Evolutionary conservation across 352 stramenopile species (phyloP).

Genomic region (Peronospora farinosa): DNA sequence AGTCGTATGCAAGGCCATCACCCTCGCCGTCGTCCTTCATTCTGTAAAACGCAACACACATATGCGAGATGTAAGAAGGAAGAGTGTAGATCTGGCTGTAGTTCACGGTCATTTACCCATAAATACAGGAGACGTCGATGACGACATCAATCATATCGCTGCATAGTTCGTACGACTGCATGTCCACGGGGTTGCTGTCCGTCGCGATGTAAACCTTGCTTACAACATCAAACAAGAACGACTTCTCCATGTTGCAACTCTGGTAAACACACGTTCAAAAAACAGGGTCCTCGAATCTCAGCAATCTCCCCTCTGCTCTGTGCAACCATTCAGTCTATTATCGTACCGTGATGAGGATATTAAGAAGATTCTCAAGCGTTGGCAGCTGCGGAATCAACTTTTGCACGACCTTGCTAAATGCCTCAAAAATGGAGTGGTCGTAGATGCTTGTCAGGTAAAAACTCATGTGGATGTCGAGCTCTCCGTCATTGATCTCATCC

Average conservation of each 20-base stretch:
- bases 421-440: conserved; percentile 97
- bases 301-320: background rate
- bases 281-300: conserved; percentile 3
- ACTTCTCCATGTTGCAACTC: conserved; percentile 98
- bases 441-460: conserved; percentile 90
- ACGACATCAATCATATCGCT: conserved; percentile 99
- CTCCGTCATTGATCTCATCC: conserved; percentile 92
- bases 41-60: conserved; percentile 20
- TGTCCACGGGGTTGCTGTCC: conserved; percentile 97
- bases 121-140: conserved; percentile 99
- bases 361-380: conserved; percentile 97
- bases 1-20: conserved; percentile 92
- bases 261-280: conserved; percentile 24
- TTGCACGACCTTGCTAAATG: conserved; percentile 96
- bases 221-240: conserved; percentile 98
- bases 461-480: conserved; percentile 90
- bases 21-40: conserved; percentile 89
- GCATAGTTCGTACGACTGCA: conserved; percentile 96
- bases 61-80: background rate
- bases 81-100: background rate
- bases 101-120: conserved; percentile 60
- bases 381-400: conserved; percentile 95
- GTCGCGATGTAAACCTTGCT: conserved; percentile 98
- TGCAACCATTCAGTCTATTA: background rate
- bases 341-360: conserved; percentile 90